Conservation (phyloP, 2,329 filamentous ascomycete genomes). For the Sporothrix brasiliensis region DNA sequence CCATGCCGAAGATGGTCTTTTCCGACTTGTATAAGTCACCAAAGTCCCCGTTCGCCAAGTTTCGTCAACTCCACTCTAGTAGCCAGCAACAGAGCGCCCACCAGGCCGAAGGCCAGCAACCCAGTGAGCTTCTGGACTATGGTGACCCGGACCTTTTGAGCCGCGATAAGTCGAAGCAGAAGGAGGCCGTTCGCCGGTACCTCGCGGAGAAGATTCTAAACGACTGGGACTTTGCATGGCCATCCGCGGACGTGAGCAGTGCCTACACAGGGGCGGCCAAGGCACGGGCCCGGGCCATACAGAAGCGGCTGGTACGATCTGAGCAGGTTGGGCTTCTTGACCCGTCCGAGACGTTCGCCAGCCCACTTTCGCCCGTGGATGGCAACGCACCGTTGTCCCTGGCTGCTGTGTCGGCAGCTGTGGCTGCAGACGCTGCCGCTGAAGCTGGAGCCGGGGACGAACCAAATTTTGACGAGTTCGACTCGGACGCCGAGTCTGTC, state of each 20-base stretch:
- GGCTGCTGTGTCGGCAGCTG: conserved; percentile 29
- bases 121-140: conserved; percentile 47
- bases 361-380: conserved; percentile 3
- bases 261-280: not conserved
- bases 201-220: conserved; percentile 57
- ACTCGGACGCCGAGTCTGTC: conserved; percentile 53
- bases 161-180: conserved; percentile 64
- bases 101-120: not conserved
- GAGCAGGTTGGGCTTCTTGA: conserved; percentile 31
- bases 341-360: conserved; percentile 30
- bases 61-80: conserved; percentile 49
- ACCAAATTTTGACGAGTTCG: conserved; percentile 46
- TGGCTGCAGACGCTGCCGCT: not conserved
- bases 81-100: conserved; percentile 36
- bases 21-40: conserved; percentile 62
- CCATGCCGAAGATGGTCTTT: conserved; percentile 56
- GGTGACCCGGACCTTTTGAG: conserved; percentile 62
- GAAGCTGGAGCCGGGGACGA: not conserved
- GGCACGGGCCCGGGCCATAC: not conserved
- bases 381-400: not conserved
- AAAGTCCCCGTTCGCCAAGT: conserved; percentile 56
- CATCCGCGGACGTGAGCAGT: conserved; percentile 40
- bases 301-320: not conserved
- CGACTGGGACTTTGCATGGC: conserved; percentile 66
- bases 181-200: conserved; percentile 62